Evolutionary conservation across 1,139 yeast genomes (phyloP), one percentile per base, ranked within the genome.

Genomic region (Candida freyschussii): DNA sequence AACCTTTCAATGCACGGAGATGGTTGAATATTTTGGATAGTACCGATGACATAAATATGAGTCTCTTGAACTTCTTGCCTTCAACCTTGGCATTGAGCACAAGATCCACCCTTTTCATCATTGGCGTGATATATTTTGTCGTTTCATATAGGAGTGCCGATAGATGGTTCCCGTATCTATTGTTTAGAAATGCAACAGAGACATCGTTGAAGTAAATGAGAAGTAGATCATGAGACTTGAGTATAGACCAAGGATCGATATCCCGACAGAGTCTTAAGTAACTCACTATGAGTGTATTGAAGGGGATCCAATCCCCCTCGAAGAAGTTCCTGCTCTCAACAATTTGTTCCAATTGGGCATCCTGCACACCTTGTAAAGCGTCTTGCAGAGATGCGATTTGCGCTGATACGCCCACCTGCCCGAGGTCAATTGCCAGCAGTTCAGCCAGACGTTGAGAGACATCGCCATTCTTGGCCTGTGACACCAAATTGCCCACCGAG

Each of bases 151-250:
- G 60, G 3, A 73, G 53, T 1, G 53, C 50, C n/a, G 73, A 61
- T 24, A 81, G 48, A 16, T 70, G 52, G 23, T 65, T 62, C 4
- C 84, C 86, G 27, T 30, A 43, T 21, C 64, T 57, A n/a, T 56
- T 58, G 45, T 78, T 76, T 45, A 67, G 65, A 48, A 80, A 73
- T 2, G 86, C 82, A 6, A 72, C 59, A 9, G 82, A 69, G 26
- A 81, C 52, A 39, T 74, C 73, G 34, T 71, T 71, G 28, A 75
- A 55, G 44, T 64, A 75, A 17, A 59, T 58, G 6, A 78, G 65
- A 43, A 74, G 68, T 24, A 76, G 56, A 48, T 80, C 87, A 48
- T 78, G 80, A 11, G 84, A 73, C 21, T 63, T 67, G 8, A 69
- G 53, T 2, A 66, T 43, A 2, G 83, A 72, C 64, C 72, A 62